phyloP scores from a whole-genome alignment of 2,329 filamentous ascomycete species.

The Laburnicola sp. region DNA sequence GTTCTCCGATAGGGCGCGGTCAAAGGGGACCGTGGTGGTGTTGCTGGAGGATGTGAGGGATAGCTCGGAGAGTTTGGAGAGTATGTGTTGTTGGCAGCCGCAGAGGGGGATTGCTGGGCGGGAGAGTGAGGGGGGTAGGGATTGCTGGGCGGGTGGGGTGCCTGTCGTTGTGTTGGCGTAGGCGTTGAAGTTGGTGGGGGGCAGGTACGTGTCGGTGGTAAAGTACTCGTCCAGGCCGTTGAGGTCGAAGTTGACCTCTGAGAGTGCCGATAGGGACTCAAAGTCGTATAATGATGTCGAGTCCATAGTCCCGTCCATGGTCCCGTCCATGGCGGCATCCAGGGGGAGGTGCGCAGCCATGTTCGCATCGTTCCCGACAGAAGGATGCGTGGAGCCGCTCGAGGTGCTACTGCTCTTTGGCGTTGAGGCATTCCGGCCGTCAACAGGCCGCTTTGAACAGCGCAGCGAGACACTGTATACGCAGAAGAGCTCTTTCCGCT shows the following conservation, averaged over 20 bases:
- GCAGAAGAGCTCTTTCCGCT: conserved; percentile 2
- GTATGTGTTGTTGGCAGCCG: conserved; percentile 4
- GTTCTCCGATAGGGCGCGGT: conserved; percentile 7
- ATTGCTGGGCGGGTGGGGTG: not conserved
- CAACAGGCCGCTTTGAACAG: conserved; percentile 1
- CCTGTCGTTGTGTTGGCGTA: conserved; percentile 2
- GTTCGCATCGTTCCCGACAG: not conserved
- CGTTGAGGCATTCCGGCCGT: not conserved
- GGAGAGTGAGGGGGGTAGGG: not conserved
- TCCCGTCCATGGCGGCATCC: not conserved
- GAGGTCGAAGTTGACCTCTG: not conserved
- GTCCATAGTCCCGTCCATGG: not conserved
- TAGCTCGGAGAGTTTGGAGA: conserved; percentile 4
- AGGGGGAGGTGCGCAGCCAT: not conserved
- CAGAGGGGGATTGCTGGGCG: not conserved
- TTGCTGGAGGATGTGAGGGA: not conserved
- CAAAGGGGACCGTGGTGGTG: not conserved
- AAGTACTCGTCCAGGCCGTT: conserved; percentile 5
- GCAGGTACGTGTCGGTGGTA: not conserved
- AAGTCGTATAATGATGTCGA: not conserved
- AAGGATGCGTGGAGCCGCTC: not conserved
- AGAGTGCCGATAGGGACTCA: not conserved
- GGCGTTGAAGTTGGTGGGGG: not conserved
- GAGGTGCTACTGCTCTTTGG: not conserved
- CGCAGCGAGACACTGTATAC: conserved; percentile 11